A percentile compares a stretch with the other conserved stretches of the same genome.
Evolutionary conservation across 495 filamentous ascomycete species (phyloP).

Genomic region (Pyrenula massariospora): DNA sequence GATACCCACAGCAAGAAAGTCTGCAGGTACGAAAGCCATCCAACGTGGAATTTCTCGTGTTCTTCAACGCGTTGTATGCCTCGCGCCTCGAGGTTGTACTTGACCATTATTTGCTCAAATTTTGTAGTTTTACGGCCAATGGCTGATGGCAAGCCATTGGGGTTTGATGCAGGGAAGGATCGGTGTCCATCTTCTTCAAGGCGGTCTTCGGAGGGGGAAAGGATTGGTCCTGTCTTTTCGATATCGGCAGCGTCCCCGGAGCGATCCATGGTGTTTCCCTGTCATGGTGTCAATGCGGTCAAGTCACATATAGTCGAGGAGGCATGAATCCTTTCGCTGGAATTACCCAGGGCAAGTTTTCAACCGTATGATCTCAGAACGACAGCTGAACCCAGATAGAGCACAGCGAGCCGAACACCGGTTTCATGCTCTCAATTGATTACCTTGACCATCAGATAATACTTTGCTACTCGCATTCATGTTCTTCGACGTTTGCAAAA

Average conservation of each 20-base stretch:
- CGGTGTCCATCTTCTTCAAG: not conserved
- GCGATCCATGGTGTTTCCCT: not conserved
- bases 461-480: constrained; percentile 33
- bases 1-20: constrained; percentile 61
- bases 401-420: constrained; percentile 28
- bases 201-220: no score
- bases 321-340: constrained; percentile 51
- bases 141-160: not conserved
- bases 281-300: not conserved
- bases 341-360: constrained; percentile 54
- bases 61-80: constrained; percentile 63
- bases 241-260: not conserved
- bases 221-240: not conserved
- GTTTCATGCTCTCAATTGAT: constrained; percentile 32
- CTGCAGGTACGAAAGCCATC: constrained; percentile 51
- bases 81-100: constrained; percentile 54
- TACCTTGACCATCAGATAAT: constrained; percentile 39
- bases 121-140: not conserved
- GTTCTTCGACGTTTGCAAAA: constrained; percentile 18
- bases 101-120: constrained; percentile 31
- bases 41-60: constrained; percentile 42
- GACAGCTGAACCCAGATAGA: constrained; percentile 8
- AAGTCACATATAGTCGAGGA: not conserved
- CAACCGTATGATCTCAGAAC: constrained; percentile 51
- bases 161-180: not conserved